Percentiles rank a stretch among this genome's conserved stretches.
phyloP scores from a whole-genome alignment of 2,329 filamentous ascomycete species.

The Trichoderma sp. region DNA sequence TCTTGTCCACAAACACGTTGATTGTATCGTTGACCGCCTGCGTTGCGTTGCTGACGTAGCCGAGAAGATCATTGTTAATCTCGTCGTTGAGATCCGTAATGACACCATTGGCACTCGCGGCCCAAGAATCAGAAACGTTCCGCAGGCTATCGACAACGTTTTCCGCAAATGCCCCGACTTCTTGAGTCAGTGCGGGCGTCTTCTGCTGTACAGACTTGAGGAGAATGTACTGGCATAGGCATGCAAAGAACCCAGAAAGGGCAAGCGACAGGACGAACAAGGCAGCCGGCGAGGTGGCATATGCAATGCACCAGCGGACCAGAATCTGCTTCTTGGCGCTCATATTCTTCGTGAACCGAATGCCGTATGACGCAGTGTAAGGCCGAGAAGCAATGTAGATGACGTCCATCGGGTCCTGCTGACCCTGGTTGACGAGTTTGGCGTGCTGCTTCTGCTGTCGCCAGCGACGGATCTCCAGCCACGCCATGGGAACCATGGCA shows the following conservation, averaged over 20 bases:
- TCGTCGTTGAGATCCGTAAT: conserved; percentile 70
- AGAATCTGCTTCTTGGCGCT: conserved; percentile 68
- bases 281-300: conserved; percentile 80
- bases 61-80: conserved; percentile 82
- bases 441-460: conserved; percentile 70
- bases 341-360: conserved; percentile 68
- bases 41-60: conserved; percentile 84
- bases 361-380: conserved; percentile 69
- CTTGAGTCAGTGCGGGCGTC: conserved; percentile 70
- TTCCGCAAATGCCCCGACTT: conserved; percentile 78
- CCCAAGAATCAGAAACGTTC: conserved; percentile 75
- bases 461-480: conserved; percentile 77
- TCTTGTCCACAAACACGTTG: conserved; percentile 76
- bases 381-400: conserved; percentile 86
- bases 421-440: conserved; percentile 62
- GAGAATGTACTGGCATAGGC: conserved; percentile 80
- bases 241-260: conserved; percentile 78
- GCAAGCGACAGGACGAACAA: conserved; percentile 85
- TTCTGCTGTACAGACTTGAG: conserved; percentile 71
- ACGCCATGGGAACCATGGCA: conserved; percentile 77
- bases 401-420: conserved; percentile 80
- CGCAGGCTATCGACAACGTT: conserved; percentile 73
- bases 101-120: conserved; percentile 71
- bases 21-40: conserved; percentile 81
- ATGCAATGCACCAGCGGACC: conserved; percentile 80